phyloP scores from a whole-genome alignment of 2,329 filamentous ascomycete genomes.

The Chrysosporium keratinophilum region DNA sequence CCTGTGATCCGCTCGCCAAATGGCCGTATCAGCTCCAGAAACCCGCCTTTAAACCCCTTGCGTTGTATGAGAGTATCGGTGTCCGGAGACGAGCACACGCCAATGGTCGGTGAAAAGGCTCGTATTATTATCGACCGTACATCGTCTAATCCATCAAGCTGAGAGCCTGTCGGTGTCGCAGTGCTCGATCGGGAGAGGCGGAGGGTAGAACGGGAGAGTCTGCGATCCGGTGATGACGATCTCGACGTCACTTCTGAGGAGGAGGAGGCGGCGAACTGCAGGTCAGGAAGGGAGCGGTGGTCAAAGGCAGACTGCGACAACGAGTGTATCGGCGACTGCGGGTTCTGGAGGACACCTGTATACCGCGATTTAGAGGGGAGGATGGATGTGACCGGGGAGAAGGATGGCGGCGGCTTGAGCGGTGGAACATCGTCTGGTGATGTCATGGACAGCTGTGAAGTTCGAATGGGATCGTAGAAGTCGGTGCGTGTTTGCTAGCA shows the following conservation, averaged over 20 bases:
- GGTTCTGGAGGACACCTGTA: slow-evolving; percentile 42
- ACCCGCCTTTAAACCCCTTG: slow-evolving; percentile 73
- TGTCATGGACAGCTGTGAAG: slow-evolving; percentile 50
- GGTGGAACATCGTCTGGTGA: slow-evolving; percentile 54
- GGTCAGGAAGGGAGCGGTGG: slow-evolving; percentile 44
- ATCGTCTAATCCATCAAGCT: slow-evolving; percentile 45
- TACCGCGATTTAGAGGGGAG: slow-evolving; percentile 51
- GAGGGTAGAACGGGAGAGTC: slow-evolving; percentile 46
- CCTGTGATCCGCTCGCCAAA: slow-evolving; percentile 84
- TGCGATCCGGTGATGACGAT: slow-evolving; percentile 55
- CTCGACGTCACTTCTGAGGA: slow-evolving; percentile 55
- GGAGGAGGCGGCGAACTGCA: slow-evolving; percentile 46
- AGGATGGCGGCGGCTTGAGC: slow-evolving; percentile 57
- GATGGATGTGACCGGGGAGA: slow-evolving; percentile 56
- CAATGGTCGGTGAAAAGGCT: slow-evolving; percentile 81
- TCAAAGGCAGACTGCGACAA: slow-evolving; percentile 41
- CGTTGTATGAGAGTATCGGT: slow-evolving; percentile 67
- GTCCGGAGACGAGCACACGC: slow-evolving; percentile 75
- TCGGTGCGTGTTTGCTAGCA: background rate
- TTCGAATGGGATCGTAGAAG: background rate
- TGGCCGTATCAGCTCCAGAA: slow-evolving; percentile 76
- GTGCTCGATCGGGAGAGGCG: slow-evolving; percentile 40
- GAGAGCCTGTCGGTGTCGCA: slow-evolving; percentile 42
- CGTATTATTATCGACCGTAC: slow-evolving; percentile 59
- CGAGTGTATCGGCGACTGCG: slow-evolving; percentile 34